Percentiles rank a stretch among this genome's conserved stretches.
phyloP scores from a whole-genome alignment of 2,329 filamentous ascomycete genomes.

The Albifimbria verrucaria region DNA sequence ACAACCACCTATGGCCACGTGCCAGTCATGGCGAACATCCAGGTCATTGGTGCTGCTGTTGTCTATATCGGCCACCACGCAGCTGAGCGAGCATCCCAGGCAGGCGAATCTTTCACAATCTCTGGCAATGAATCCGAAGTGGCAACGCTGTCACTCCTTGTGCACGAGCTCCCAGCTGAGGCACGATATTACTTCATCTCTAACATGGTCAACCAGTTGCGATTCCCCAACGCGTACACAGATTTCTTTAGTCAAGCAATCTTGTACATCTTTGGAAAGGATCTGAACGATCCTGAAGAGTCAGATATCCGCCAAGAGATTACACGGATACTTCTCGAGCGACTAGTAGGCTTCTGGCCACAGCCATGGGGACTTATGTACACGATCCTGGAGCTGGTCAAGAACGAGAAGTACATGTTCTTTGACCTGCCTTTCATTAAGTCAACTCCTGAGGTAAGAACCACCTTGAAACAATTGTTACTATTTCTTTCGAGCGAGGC shows the following conservation, averaged over 20 bases:
- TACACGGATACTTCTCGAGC: slow-evolving; percentile 81
- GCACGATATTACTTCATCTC: slow-evolving; percentile 80
- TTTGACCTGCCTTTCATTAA: slow-evolving; percentile 94
- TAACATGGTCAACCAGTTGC: slow-evolving; percentile 86
- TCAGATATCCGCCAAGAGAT: slow-evolving; percentile 86
- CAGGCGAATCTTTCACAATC: slow-evolving; percentile 54
- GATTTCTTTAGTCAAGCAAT: slow-evolving; percentile 88
- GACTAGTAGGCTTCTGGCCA: slow-evolving; percentile 82
- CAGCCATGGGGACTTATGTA: slow-evolving; percentile 95
- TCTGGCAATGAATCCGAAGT: slow-evolving; percentile 51
- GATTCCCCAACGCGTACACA: slow-evolving; percentile 85
- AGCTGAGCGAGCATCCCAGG: slow-evolving; percentile 55
- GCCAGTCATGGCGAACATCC: slow-evolving; percentile 64
- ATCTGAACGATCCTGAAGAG: slow-evolving; percentile 71
- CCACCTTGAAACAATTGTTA: no score
- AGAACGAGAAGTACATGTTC: slow-evolving; percentile 87
- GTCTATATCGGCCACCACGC: slow-evolving; percentile 76
- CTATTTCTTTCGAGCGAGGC: not conserved
- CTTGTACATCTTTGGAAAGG: slow-evolving; percentile 78
- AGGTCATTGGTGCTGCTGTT: slow-evolving; percentile 78
- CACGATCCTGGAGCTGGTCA: slow-evolving; percentile 82
- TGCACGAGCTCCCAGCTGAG: slow-evolving; percentile 71
- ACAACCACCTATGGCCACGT: slow-evolving; percentile 65
- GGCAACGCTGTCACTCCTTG: slow-evolving; percentile 70
- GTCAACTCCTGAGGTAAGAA: slow-evolving; percentile 78